Base-by-base conservation (phyloP, 495 filamentous ascomycete genomes). In the Penicillium odoratum region DNA sequence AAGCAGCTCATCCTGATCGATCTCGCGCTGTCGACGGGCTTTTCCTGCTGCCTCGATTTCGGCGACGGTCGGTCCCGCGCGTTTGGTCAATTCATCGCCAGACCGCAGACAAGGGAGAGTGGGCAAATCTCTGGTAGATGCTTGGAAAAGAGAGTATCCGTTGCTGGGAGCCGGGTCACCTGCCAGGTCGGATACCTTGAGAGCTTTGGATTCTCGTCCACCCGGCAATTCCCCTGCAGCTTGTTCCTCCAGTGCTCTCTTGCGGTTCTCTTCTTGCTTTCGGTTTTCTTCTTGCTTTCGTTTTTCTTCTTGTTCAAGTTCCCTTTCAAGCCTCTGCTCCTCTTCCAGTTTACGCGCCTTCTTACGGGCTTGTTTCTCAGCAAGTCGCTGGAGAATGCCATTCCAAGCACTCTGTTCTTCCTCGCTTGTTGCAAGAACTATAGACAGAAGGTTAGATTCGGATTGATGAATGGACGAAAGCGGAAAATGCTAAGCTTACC, bases 1-100 rank as follows among this genome's bases (percentile, higher is more conserved):
- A 10, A 76, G 65, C 7, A 79, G 57, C 52, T 79, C 76, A 44
- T 79, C 76, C 55, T 77, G 70, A 29, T 79, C 75, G 42, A 79
- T 59, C 53, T 73, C 68, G 36, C 60, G 69, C 21, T 48, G 49
- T 25, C 43, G 34, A 44, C 48, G 53, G 11, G 56, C 56, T 55
- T 61, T 55, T 30, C 68, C 57, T 4, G 60, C 28, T 28, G 72
- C 65, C 36, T 64, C 53, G 18, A 69, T 58, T 1, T 46, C 40
- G 40, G 34, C 36, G 11, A 29, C 38, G 15, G 47, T 55, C 7
- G 52, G 40, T 11, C 55, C 54, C 43, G 68, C 74, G n/a, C 58
- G 57, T 1, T 71, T 57, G 3, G 63, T 68, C 52, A 73, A 51
- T 7, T 60, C 62, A 44, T 73, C 63, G 53, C 68, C 58, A 42